These are phyloP conservation scores for Parathielavia hyrcaniae DNA, from an alignment of 495 filamentous ascomycete genomes.

Conservation along the genomic window DNA sequence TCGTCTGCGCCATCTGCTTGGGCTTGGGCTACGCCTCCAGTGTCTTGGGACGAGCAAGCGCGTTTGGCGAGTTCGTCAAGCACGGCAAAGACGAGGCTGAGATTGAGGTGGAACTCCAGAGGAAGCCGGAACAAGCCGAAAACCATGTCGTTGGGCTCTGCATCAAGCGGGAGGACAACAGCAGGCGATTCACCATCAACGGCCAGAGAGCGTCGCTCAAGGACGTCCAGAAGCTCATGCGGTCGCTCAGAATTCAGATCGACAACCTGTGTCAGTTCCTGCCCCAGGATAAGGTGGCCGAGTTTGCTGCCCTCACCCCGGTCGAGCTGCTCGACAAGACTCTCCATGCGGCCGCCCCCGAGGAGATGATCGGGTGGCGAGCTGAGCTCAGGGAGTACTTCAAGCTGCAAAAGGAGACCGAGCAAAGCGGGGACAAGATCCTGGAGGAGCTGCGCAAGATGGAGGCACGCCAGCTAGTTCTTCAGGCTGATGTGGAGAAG, in stretches of 20 bases:
- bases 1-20: slow-evolving; percentile 95
- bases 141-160: slow-evolving; percentile 70
- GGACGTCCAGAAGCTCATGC: slow-evolving; percentile 57
- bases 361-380: slow-evolving; percentile 76
- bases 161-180: slow-evolving; percentile 78
- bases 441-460: slow-evolving; percentile 57
- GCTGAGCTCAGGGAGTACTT: slow-evolving; percentile 63
- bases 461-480: slow-evolving; percentile 66
- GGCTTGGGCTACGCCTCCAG: slow-evolving; percentile 79
- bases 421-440: slow-evolving; percentile 52
- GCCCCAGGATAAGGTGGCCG: slow-evolving; percentile 91
- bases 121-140: slow-evolving; percentile 38
- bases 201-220: slow-evolving; percentile 51
- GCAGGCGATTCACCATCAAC: slow-evolving; percentile 65
- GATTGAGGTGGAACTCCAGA: slow-evolving; percentile 85
- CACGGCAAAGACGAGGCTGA: slow-evolving; percentile 69
- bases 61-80: slow-evolving; percentile 86
- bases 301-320: slow-evolving; percentile 80
- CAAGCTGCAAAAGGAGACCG: slow-evolving; percentile 59
- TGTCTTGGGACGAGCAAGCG: slow-evolving; percentile 81
- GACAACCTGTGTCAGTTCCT: slow-evolving; percentile 98
- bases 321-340: slow-evolving; percentile 83
- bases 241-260: slow-evolving; percentile 76
- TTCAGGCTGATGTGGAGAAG: slow-evolving; percentile 77
- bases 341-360: slow-evolving; percentile 74